Percentiles rank a stretch among this genome's conserved stretches.
Evolutionary conservation across 163 green algal genomes (phyloP).

Genomic region (Scenedesmus sp.): DNA sequence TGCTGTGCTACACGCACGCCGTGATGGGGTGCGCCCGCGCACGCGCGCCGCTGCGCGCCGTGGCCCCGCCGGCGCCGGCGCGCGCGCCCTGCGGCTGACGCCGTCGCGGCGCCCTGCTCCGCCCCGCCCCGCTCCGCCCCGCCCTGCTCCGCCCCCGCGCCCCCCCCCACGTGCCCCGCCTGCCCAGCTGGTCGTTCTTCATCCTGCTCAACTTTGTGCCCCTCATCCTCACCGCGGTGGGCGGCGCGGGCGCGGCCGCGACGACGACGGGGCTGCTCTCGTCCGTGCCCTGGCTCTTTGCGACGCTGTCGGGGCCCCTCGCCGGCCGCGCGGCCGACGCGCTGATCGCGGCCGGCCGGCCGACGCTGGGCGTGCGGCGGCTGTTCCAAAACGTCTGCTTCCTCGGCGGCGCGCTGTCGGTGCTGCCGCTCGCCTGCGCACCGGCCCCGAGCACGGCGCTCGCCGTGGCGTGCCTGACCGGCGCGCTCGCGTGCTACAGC

Average conservation of each 20-base stretch:
- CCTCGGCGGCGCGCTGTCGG: slow-evolving; percentile 31
- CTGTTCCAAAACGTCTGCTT: slow-evolving; percentile 25
- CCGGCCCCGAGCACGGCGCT: not conserved
- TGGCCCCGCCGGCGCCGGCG: too few species aligned
- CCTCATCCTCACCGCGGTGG: slow-evolving; percentile 65
- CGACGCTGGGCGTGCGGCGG: slow-evolving; percentile 17
- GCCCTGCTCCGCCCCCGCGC: too few species aligned
- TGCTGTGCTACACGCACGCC: slow-evolving; percentile 70
- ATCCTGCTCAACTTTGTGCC: slow-evolving; percentile 81
- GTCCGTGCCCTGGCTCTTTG: slow-evolving; percentile 71
- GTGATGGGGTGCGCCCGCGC: slow-evolving; percentile 72
- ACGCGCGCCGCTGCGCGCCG: too few species aligned
- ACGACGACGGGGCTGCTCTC: slow-evolving; percentile 55
- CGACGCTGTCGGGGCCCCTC: slow-evolving; percentile 49
- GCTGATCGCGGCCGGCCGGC: slow-evolving; percentile 1
- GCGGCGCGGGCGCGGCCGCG: slow-evolving; percentile 32
- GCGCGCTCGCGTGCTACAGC: slow-evolving; percentile 24
- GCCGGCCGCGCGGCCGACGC: slow-evolving; percentile 57
- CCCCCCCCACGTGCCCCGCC: too few species aligned
- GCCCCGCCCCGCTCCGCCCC: too few species aligned
- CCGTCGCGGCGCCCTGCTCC: too few species aligned
- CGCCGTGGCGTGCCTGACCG: slow-evolving; percentile 27
- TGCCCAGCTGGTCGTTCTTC: slow-evolving; percentile 62
- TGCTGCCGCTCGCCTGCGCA: slow-evolving; percentile 12
- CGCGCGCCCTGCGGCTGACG: not conserved